Evolutionary conservation across 345 rosid genomes (phyloP).

Genomic region (Populus ilicifolia): DNA sequence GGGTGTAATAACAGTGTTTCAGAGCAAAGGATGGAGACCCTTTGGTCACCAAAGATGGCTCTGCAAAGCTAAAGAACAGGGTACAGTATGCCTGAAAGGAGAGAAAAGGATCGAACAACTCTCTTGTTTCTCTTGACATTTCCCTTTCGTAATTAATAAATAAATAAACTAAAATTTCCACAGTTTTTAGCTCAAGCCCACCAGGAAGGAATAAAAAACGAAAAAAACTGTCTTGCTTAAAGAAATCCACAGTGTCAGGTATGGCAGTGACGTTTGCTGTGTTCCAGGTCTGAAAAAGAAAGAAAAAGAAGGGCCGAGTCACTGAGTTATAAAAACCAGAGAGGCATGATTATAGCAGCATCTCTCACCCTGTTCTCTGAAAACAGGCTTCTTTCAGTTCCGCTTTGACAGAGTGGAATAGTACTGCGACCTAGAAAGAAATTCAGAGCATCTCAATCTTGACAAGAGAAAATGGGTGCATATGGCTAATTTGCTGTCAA

Average conservation of each 20-base stretch:
- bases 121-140: neutral
- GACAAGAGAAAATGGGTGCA: neutral
- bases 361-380: neutral
- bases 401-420: conserved; percentile 10
- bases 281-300: conserved; percentile 8
- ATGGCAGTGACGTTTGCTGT: neutral
- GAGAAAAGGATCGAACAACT: conserved; percentile 18
- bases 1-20: no score
- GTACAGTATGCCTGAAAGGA: conserved; percentile 25
- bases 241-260: conserved; percentile 32
- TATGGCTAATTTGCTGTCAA: conserved; percentile 24
- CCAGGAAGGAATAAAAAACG: neutral
- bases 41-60: no score
- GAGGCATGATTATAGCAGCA: conserved; percentile 26
- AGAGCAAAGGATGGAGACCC: no score
- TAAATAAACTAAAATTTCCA: neutral
- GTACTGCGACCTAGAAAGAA: conserved; percentile 13
- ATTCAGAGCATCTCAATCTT: neutral
- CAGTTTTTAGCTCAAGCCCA: neutral
- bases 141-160: neutral
- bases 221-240: neutral
- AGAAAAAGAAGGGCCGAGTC: neutral
- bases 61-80: neutral
- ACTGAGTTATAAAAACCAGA: conserved; percentile 1
- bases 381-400: neutral